Base-by-base conservation (phyloP, 306 rosid genomes). In the Vicia villosa region DNA sequence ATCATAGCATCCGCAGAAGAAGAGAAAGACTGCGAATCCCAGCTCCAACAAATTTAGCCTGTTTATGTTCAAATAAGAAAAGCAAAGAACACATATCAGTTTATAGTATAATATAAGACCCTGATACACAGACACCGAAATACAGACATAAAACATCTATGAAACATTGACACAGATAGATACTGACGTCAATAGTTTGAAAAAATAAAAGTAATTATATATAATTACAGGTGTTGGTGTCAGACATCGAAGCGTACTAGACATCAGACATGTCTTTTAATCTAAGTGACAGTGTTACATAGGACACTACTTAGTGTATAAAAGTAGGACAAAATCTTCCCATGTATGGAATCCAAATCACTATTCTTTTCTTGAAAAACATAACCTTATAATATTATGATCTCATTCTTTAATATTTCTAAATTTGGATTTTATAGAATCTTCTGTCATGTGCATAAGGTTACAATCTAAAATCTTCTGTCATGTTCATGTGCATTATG, bases 1-100 rank as follows among this genome's bases (percentile, higher is more conserved):
- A 78, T 94, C 99, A 74, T 94, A 94, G 91, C 99, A 94, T 62
- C 99, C 99, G 66, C 97, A 90, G 3, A 94, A 0, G 89, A 94
- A 94, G 63, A 94, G 88, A 83, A 94, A 94, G 3, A 61, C 83
- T 3, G 92, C 99, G 64, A 94, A 94, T 83, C 96, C 97, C 43
- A 94, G 92, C 86, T 94, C 99, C 89, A 90, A 73, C 11, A 77
- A 70, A 51, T 94, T 80, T 59, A 93, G 84, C 63, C 98, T 93
- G 94, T 55, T 61, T 49, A 45, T 58, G 37, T 49, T 69, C 41
- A 76, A 66, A 36, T 50, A 66, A 69, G 28, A 43, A 73, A 16
- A 22, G 0, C 59, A 24, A 38, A 26, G 1, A 30, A 32, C 52
- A 59, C 56, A 15, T 32, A 30, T 30, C 7, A 30, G 5, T 30